These are phyloP conservation scores for Scorias spongiosa DNA, from an alignment of 2,329 filamentous ascomycete genomes.

Conservation along the genomic window DNA sequence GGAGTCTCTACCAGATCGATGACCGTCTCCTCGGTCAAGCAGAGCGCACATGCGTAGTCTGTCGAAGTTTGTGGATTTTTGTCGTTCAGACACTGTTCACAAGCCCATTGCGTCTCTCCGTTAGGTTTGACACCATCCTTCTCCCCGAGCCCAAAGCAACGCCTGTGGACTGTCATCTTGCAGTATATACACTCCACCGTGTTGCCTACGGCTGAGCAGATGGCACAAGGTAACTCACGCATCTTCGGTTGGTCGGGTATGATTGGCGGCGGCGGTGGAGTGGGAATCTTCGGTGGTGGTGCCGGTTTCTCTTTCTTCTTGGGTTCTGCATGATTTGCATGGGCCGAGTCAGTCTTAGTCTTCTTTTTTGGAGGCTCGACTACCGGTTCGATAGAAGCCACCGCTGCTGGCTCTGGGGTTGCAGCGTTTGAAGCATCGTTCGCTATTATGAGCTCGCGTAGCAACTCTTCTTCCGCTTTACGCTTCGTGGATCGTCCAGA, in stretches of 20 bases:
- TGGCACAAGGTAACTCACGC: slow-evolving; percentile 64
- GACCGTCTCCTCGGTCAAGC: slow-evolving; percentile 66
- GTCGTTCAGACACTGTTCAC: slow-evolving; percentile 92
- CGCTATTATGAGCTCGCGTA: slow-evolving; percentile 54
- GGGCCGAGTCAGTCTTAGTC: slow-evolving; percentile 30
- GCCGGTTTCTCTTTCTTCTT: slow-evolving; percentile 47
- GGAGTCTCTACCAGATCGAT: slow-evolving; percentile 74
- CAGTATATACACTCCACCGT: slow-evolving; percentile 72
- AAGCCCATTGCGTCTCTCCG: slow-evolving; percentile 61
- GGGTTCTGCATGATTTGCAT: slow-evolving; percentile 15
- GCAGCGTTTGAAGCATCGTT: slow-evolving; percentile 34
- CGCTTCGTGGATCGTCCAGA: slow-evolving; percentile 77
- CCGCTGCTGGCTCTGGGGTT: slow-evolving; percentile 10
- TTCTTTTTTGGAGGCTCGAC: slow-evolving; percentile 46
- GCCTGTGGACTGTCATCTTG: slow-evolving; percentile 76
- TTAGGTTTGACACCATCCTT: slow-evolving; percentile 36
- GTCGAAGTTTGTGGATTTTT: slow-evolving; percentile 86
- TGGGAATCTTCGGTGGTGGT: slow-evolving; percentile 33
- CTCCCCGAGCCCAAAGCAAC: slow-evolving; percentile 79
- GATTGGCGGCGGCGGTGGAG: slow-evolving; percentile 47
- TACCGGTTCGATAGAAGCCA: slow-evolving; percentile 11
- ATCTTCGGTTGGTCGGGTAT: slow-evolving; percentile 65
- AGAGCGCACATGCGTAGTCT: slow-evolving; percentile 84
- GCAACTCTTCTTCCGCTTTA: slow-evolving; percentile 82
- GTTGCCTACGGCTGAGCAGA: slow-evolving; percentile 64